These are phyloP conservation scores for Saturnispora ahearnii DNA, from an alignment of 805 yeast species.

Conservation along the genomic window DNA sequence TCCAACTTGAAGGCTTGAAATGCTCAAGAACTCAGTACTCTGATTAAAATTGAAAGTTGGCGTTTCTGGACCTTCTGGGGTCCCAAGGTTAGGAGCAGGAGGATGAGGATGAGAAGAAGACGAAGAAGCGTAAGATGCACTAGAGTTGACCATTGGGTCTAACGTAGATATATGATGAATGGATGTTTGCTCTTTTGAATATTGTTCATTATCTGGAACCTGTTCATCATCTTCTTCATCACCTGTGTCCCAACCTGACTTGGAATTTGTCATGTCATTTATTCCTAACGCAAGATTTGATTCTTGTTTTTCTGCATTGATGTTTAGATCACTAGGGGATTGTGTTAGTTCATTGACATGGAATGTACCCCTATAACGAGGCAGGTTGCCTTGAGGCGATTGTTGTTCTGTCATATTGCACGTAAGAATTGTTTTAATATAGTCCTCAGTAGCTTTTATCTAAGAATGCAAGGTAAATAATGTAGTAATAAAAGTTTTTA, in stretches of 20 bases:
- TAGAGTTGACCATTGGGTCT: slow-evolving; percentile 2
- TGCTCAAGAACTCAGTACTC: not conserved
- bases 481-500: too few species aligned
- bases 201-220: not conserved
- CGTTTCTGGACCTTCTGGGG: not conserved
- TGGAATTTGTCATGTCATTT: not conserved
- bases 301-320: not conserved
- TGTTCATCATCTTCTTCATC: slow-evolving; percentile 3
- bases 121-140: not conserved
- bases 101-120: not conserved
- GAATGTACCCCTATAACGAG: slow-evolving; percentile 23
- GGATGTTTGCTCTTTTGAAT: not conserved
- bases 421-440: not conserved
- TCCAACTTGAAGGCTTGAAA: slow-evolving; percentile 3
- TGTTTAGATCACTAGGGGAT: not conserved
- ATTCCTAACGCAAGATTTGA: not conserved
- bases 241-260: slow-evolving; percentile 12
- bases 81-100: not conserved
- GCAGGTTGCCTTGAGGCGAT: slow-evolving; percentile 11
- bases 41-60: slow-evolving; percentile 3
- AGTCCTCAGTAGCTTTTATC: not conserved
- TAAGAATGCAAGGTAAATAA: not conserved
- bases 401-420: slow-evolving; percentile 1
- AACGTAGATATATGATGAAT: not conserved
- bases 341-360: slow-evolving; percentile 23